phyloP scores from a whole-genome alignment of 2,329 filamentous ascomycete species.

The Dryadomyces sulphureus region DNA sequence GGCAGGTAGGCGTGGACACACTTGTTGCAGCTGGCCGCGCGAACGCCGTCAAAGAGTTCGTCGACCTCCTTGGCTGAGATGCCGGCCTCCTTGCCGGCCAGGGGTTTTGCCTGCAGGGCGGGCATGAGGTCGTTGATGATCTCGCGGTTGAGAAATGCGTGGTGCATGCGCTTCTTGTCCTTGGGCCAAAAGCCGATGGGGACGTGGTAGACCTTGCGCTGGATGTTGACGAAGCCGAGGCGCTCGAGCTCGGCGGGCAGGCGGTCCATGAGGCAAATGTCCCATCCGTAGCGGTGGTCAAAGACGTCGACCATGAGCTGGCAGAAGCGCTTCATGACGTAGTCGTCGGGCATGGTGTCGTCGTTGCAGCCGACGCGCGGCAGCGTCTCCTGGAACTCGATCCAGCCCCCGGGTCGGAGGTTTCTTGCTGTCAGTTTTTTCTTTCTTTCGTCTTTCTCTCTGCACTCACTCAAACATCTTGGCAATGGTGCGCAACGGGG shows the following conservation, averaged over 20 bases:
- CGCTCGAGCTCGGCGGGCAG: slow-evolving; percentile 20
- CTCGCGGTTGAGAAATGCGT: slow-evolving; percentile 25
- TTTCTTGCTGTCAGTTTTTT: slow-evolving; percentile 13
- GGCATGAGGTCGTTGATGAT: slow-evolving; percentile 23
- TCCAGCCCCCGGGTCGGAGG: slow-evolving; percentile 32
- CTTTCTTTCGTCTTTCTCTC: neutral
- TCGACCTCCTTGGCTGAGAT: slow-evolving; percentile 17
- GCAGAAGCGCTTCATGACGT: slow-evolving; percentile 21
- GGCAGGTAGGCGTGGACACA: slow-evolving; percentile 27
- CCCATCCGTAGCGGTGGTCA: slow-evolving; percentile 21
- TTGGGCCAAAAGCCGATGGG: slow-evolving; percentile 31
- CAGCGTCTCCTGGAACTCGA: slow-evolving; percentile 32
- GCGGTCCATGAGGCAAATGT: slow-evolving; percentile 15
- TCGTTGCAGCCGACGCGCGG: slow-evolving; percentile 27
- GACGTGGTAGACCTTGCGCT: slow-evolving; percentile 24
- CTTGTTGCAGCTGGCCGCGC: slow-evolving; percentile 18
- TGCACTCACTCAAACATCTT: slow-evolving; percentile 26
- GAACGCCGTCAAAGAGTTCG: slow-evolving; percentile 18
- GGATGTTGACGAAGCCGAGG: slow-evolving; percentile 28
- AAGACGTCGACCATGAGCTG: slow-evolving; percentile 11
- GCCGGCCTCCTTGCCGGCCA: slow-evolving; percentile 23
- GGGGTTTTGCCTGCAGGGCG: slow-evolving; percentile 24
- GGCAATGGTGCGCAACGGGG: slow-evolving; percentile 31
- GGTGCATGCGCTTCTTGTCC: slow-evolving; percentile 23
- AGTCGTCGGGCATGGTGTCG: slow-evolving; percentile 24